Conservation (phyloP, 73 alveolate genomes). For the Blepharisma japonicum region DNA sequence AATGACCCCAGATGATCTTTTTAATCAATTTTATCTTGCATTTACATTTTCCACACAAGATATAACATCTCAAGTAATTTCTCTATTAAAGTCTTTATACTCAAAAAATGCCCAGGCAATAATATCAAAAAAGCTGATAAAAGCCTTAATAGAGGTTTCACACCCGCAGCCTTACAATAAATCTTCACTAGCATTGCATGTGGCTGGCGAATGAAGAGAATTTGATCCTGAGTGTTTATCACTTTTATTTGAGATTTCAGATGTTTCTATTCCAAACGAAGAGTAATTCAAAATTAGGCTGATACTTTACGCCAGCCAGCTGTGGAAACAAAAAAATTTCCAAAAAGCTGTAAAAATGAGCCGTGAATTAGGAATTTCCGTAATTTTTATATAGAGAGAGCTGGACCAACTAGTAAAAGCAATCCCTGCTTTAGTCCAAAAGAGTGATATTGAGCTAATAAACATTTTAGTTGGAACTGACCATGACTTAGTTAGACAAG, state of each 20-base stretch:
- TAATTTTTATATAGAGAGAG: not conserved
- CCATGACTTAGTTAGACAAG: slow-evolving; percentile 16
- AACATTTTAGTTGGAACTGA: not conserved
- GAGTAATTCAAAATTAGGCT: slow-evolving; percentile 12
- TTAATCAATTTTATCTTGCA: slow-evolving; percentile 1
- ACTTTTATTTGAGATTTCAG: not conserved
- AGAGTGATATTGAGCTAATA: slow-evolving; percentile 1
- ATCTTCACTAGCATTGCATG: not conserved
- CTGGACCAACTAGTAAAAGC: not conserved
- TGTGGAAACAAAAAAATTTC: not conserved
- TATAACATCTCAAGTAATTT: not conserved
- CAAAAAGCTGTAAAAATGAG: slow-evolving; percentile 28
- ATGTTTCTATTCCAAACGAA: not conserved
- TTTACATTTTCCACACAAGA: not conserved
- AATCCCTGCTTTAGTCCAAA: not conserved
- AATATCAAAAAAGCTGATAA: slow-evolving; percentile 3
- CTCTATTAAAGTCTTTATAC: not conserved
- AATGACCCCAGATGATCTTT: not conserved
- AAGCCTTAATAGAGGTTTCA: no score
- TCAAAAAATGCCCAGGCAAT: slow-evolving; percentile 10
- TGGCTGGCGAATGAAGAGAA: not conserved
- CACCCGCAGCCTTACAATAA: no score
- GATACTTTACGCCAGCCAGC: not conserved
- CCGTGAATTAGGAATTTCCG: slow-evolving; percentile 20
- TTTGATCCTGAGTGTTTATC: not conserved